A percentile compares a stretch with the other conserved stretches of the same genome.
Conservation (phyloP, 2,329 filamentous ascomycete species). For the Cadophora luteo-olivacea region DNA sequence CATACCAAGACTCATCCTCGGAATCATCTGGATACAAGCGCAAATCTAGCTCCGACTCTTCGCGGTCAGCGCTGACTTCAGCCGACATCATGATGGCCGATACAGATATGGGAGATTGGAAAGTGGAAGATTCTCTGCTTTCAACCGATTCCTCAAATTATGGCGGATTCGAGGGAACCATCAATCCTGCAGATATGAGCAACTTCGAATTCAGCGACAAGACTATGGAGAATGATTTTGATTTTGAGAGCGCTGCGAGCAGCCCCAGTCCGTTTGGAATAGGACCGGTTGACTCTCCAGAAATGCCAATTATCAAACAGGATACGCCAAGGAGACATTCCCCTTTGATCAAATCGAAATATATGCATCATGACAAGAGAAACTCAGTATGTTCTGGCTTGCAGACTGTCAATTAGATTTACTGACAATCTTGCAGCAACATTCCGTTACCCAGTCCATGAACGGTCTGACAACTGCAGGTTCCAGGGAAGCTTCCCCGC, state of each 20-base stretch:
- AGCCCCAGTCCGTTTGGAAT: slow-evolving; percentile 55
- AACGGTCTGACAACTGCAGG: slow-evolving; percentile 54
- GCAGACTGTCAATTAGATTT: slow-evolving; percentile 14
- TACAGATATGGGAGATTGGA: slow-evolving; percentile 53
- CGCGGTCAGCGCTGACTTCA: slow-evolving; percentile 50
- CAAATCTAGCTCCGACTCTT: slow-evolving; percentile 54
- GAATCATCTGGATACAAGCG: slow-evolving; percentile 59
- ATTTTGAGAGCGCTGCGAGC: slow-evolving; percentile 64
- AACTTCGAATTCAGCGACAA: slow-evolving; percentile 50
- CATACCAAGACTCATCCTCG: slow-evolving; percentile 58
- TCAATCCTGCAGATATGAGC: slow-evolving; percentile 47
- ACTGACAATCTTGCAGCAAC: slow-evolving; percentile 53
- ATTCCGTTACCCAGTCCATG: slow-evolving; percentile 58
- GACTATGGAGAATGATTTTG: slow-evolving; percentile 58
- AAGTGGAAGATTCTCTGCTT: slow-evolving; percentile 45
- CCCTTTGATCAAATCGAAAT: slow-evolving; percentile 37
- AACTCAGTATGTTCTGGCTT: slow-evolving; percentile 49
- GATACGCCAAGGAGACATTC: slow-evolving; percentile 42
- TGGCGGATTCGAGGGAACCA: slow-evolving; percentile 46
- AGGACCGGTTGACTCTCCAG: slow-evolving; percentile 47
- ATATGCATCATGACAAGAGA: slow-evolving; percentile 48
- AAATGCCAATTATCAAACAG: slow-evolving; percentile 51
- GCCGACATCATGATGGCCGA: slow-evolving; percentile 54
- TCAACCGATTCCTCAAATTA: slow-evolving; percentile 50
- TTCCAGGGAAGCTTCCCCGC: slow-evolving; percentile 62